These are phyloP conservation scores for Triticum timopheevii DNA, from an alignment of 176 grass and related monocot genomes.

Conservation along the genomic window DNA sequence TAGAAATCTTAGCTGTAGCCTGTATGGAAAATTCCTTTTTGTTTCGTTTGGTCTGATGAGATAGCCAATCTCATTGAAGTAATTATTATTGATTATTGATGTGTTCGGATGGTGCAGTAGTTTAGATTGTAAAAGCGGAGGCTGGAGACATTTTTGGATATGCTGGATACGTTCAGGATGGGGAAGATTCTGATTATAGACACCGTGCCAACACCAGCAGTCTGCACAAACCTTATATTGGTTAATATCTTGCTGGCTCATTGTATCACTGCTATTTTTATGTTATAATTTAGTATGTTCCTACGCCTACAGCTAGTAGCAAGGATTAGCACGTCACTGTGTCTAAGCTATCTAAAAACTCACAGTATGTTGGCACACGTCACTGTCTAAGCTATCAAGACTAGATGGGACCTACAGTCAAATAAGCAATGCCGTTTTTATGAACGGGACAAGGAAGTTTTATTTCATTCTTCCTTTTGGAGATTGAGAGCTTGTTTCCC, in stretches of 20 bases:
- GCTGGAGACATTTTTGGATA: background rate
- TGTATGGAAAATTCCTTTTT: background rate
- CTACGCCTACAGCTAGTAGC: background rate
- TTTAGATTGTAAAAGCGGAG: background rate
- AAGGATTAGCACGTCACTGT: too few relatives aligned
- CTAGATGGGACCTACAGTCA: too few relatives aligned
- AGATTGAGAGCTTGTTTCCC: too few relatives aligned
- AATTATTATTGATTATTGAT: background rate
- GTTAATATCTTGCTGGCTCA: background rate
- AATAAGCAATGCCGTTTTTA: too few relatives aligned
- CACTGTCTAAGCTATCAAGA: too few relatives aligned
- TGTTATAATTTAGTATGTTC: background rate
- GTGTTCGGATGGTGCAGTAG: background rate
- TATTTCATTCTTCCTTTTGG: too few relatives aligned
- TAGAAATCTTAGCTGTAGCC: background rate
- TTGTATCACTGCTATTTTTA: background rate
- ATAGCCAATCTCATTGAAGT: background rate
- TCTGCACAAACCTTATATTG: background rate
- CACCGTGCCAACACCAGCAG: background rate
- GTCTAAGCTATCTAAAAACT: too few relatives aligned
- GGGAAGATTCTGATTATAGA: background rate
- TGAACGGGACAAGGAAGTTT: too few relatives aligned
- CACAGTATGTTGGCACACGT: too few relatives aligned
- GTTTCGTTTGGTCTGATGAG: background rate
- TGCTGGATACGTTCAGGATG: too few relatives aligned